Evolutionary conservation across 2,329 filamentous ascomycete species (phyloP), one percentile per base, ranked within the genome.

Genomic region (Ophiostoma novo-ulmi): DNA sequence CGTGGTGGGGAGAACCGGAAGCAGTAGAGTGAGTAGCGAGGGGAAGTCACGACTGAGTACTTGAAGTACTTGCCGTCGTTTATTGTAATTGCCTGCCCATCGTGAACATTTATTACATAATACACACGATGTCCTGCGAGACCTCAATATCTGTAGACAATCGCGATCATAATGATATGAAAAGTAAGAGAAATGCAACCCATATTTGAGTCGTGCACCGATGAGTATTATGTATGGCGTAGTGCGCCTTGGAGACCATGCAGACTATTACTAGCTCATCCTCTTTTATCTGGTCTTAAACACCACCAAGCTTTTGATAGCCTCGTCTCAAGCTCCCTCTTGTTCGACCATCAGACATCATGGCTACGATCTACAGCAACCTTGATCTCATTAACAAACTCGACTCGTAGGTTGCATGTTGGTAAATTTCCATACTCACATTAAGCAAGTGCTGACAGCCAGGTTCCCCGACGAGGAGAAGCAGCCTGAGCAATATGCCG

Each of bases 381-480:
- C 67, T 75, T 58, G 76, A 77, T 38, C 74, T 77, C 48, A 36
- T 76, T 41, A 70, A 75, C 67, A 26, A 73, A 20, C 72, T 73
- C 39, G 76, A 78, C 55, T 72, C 70, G 76, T 77, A 71, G 69
- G 76, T 75, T 14, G 11, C n/a, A 6, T 26, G 5, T 35, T 31
- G 31, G 31, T 31, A 31, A 31, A 31, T 52, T 52, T 10, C n/a
- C 10, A 58, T 22, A 3, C 13, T 41, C 20, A 22, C 36, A 64
- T 17, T 11, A 5, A 55, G 11, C 13, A 17, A 13, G 11, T 61
- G 52, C 38, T 17, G 26, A 13, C 22, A 8, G 3, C 7, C 68
- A 94, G 91, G 76, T 97, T 97, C 77, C 93, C 93, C 1, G 92
- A 96, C 80, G 84, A 85, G 70, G 84, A 89, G 70, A 84, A 89